Conservation (phyloP, 1,284 basidiomycete species). For the Malassezia arunalokei region DNA sequence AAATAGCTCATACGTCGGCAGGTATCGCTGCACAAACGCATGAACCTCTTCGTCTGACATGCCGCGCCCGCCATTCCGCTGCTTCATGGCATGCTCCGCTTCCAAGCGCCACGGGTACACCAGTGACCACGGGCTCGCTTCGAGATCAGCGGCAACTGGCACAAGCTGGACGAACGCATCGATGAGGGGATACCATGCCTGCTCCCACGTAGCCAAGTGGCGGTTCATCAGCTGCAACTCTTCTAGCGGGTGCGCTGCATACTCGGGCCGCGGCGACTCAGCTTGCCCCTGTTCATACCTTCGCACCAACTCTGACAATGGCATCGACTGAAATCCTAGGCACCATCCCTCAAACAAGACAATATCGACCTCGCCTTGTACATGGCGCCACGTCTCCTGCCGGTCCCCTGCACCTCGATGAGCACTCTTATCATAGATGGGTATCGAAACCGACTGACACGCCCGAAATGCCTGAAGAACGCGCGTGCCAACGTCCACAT, state of each 20-base stretch:
- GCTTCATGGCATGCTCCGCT: slow-evolving; percentile 78
- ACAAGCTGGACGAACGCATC: slow-evolving; percentile 56
- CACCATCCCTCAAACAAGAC: slow-evolving; percentile 65
- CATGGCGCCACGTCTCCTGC: slow-evolving; percentile 48
- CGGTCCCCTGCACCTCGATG: slow-evolving; percentile 72
- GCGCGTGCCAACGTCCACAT: slow-evolving; percentile 56
- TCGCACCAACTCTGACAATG: slow-evolving; percentile 42
- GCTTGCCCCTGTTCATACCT: slow-evolving; percentile 16
- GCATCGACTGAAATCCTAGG: slow-evolving; percentile 48
- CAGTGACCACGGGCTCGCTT: slow-evolving; percentile 7
- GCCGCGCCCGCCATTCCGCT: slow-evolving; percentile 63
- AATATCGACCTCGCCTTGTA: slow-evolving; percentile 57
- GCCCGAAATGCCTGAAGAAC: slow-evolving; percentile 51
- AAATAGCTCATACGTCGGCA: slow-evolving; percentile 27
- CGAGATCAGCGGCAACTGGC: slow-evolving; percentile 12
- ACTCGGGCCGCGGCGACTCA: slow-evolving; percentile 21
- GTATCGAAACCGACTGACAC: slow-evolving; percentile 52
- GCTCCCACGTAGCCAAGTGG: slow-evolving; percentile 53
- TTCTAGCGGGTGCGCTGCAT: slow-evolving; percentile 42
- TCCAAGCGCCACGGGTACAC: slow-evolving; percentile 60
- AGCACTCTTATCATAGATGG: slow-evolving; percentile 75
- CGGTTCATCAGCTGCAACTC: slow-evolving; percentile 58
- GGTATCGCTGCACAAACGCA: slow-evolving; percentile 49
- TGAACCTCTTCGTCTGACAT: slow-evolving; percentile 72
- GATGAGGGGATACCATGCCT: slow-evolving; percentile 58